A percentile compares a stretch with the other conserved stretches of the same genome.
These are phyloP conservation scores for Ambrosia hybrid DNA, from an alignment of 140 eudicot species.

Conservation along the genomic window DNA sequence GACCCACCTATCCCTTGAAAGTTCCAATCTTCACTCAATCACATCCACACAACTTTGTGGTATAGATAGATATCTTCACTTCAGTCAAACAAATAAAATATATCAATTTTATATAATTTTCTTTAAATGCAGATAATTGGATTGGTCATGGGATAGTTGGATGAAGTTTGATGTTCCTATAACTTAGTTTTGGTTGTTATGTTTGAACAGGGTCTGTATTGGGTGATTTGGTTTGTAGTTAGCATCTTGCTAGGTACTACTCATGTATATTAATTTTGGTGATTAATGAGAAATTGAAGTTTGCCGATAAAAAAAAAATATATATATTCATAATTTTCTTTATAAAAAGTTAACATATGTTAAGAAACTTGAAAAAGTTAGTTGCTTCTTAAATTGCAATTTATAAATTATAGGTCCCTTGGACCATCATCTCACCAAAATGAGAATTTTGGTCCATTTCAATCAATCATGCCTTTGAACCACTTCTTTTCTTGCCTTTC, in stretches of 20 bases:
- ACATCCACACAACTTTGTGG: slow-evolving; percentile 15
- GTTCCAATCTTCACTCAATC: slow-evolving; percentile 30
- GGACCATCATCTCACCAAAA: slow-evolving; percentile 32
- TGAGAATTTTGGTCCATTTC: slow-evolving; percentile 29
- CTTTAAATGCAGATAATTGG: not conserved
- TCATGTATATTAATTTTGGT: no score
- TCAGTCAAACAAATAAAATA: slow-evolving; percentile 22
- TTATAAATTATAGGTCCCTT: not conserved
- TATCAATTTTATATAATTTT: not conserved
- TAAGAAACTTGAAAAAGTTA: not conserved
- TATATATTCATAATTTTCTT: not conserved
- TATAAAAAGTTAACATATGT: not conserved
- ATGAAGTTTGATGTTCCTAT: no score
- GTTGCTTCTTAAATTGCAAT: slow-evolving; percentile 18
- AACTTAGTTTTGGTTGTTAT: no score
- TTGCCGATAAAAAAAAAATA: no score
- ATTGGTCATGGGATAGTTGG: no score
- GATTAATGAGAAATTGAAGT: no score
- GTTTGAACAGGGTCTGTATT: no score
- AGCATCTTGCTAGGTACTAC: no score
- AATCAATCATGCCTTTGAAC: slow-evolving; percentile 32
- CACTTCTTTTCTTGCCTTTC: slow-evolving; percentile 33
- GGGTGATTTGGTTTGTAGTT: no score
- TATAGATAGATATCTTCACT: slow-evolving; percentile 1
- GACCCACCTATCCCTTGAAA: slow-evolving; percentile 36